phyloP scores from a whole-genome alignment of 2,329 filamentous ascomycete species.

The Colletotrichum sidae region DNA sequence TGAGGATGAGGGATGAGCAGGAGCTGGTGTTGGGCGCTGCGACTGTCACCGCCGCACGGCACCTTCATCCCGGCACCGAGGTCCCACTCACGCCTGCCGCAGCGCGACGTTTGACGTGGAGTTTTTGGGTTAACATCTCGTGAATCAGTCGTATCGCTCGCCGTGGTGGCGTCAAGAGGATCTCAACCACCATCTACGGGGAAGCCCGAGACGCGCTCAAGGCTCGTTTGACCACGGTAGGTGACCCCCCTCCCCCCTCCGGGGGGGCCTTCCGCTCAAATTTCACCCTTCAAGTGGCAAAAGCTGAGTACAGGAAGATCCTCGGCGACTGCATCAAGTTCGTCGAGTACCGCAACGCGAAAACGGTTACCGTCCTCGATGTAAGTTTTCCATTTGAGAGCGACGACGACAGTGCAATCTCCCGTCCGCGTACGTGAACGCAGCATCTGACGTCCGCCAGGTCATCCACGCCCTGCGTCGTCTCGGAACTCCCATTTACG shows the following conservation, averaged over 20 bases:
- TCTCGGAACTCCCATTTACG: constrained; percentile 66
- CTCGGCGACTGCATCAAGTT: constrained; percentile 61
- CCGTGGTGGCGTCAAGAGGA: constrained; percentile 81
- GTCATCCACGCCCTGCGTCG: constrained; percentile 63
- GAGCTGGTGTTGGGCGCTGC: no score
- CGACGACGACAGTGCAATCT: neutral
- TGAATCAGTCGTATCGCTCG: constrained; percentile 73
- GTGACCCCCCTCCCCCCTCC: constrained; percentile 20
- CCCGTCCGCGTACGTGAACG: neutral
- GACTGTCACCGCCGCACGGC: no score
- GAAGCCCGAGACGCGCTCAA: constrained; percentile 67
- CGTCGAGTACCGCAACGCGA: constrained; percentile 64
- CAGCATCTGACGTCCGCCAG: constrained; percentile 48
- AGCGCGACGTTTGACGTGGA: neutral
- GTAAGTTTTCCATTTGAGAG: constrained; percentile 53
- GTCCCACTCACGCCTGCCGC: neutral
- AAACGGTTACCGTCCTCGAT: constrained; percentile 73
- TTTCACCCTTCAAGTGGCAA: neutral
- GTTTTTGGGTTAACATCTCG: neutral
- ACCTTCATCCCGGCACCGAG: neutral
- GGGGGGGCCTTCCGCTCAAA: no score
- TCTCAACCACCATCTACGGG: constrained; percentile 73
- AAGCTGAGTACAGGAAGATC: constrained; percentile 54
- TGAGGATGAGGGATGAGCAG: neutral
- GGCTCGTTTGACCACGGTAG: constrained; percentile 59